phyloP scores from a whole-genome alignment of 345 rosid genomes.

The Kandelia obovata region DNA sequence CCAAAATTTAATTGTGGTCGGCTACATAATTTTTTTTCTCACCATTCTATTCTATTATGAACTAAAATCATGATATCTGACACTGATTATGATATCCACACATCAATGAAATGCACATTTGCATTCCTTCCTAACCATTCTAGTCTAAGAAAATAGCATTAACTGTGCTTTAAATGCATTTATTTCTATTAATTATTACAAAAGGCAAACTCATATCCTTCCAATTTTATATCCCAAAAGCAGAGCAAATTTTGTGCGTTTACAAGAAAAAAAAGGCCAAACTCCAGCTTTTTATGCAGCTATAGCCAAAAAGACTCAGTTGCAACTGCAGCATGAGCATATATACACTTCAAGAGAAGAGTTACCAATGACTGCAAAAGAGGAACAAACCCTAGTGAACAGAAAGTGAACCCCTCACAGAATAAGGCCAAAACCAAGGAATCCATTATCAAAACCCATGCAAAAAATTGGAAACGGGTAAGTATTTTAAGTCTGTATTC shows the following conservation, averaged over 20 bases:
- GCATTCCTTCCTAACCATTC: too few relatives aligned
- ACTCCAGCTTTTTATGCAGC: too few relatives aligned
- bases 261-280: too few relatives aligned
- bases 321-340: neutral
- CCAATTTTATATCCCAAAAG: too few relatives aligned
- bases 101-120: neutral
- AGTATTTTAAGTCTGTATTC: neutral
- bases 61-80: neutral
- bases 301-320: neutral
- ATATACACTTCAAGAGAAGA: neutral
- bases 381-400: neutral
- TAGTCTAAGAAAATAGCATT: neutral
- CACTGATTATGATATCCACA: neutral
- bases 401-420: neutral
- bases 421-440: neutral
- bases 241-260: too few relatives aligned
- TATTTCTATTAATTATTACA: too few relatives aligned
- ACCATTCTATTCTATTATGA: too few relatives aligned
- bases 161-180: neutral
- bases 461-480: neutral
- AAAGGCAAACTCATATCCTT: too few relatives aligned
- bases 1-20: too few relatives aligned
- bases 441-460: neutral
- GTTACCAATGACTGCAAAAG: neutral
- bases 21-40: too few relatives aligned